Base-by-base conservation (phyloP, 2,329 filamentous ascomycete species). In the Lecanicillium sp. region DNA sequence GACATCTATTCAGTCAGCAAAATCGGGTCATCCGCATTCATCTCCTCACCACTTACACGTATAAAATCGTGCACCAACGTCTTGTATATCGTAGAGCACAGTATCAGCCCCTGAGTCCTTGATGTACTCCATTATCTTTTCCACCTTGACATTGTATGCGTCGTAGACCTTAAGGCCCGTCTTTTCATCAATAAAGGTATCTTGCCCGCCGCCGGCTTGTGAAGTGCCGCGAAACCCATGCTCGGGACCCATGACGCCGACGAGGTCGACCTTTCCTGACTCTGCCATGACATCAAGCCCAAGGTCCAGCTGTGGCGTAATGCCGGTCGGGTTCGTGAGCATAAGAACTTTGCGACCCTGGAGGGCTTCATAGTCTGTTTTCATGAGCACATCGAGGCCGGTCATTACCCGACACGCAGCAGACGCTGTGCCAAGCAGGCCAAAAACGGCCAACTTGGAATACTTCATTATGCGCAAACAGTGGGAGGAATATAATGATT, bases 241-340 rank as follows among this genome's bases (percentile, higher is more conserved):
- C 33, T 46, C 43, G 11, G 43, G 43, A 3, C 44, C 44, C 41
- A 43, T 45, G 15, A 43, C 41, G 14, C 44, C 44, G 13, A 43
- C 41, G 7, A 45, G 33, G 27, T 45, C 29, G 5, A 45, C 44
- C 31, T 33, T 37, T 19, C 38, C 34, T 17, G 41, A 45, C 17
- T 32, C 33, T 22, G 36, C 11, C 44, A 43, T 45, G 30, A 45
- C 40, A 29, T 43, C 44, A 12, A 43, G 34, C 17, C 44, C 41
- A 27, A 43, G 44, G 18, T 45, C 41, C 12, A 45, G 29, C 37
- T 45, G 33, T 9, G 28, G 39, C 6, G 38, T 48, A 13, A 30
- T 19, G 17, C 30, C 37, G 11, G 37, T 46, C n/a, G 30, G 43
- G 29, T 41, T 45, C 31, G 29, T 47, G 38, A 42, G 47, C 27